Conservation (phyloP, 176 grass and related monocot species). For the Aechmea fasciata region DNA sequence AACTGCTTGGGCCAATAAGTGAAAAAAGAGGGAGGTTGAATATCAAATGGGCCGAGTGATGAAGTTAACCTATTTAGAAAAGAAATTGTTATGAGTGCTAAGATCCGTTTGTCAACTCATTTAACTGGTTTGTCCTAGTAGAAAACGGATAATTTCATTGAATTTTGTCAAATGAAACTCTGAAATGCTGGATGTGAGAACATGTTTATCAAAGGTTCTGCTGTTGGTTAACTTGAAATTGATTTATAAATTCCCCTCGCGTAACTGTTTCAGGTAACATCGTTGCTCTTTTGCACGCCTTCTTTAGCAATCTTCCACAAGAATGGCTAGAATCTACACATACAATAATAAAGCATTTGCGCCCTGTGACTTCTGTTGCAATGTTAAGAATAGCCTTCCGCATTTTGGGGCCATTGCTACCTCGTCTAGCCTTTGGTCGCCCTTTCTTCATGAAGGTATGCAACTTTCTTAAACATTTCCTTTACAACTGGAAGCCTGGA, state of each 20-base stretch:
- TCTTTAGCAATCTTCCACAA: conserved; percentile 97
- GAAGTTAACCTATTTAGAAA: no score
- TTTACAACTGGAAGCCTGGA: not conserved
- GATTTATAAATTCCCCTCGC: conserved; percentile 3
- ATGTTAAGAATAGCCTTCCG: conserved; percentile 96
- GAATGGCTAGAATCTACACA: conserved; percentile 97
- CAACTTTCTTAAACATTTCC: not conserved
- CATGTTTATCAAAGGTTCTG: no score
- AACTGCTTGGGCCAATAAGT: no score
- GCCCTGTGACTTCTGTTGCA: conserved; percentile 90
- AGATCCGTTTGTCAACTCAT: no score
- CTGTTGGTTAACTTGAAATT: not conserved
- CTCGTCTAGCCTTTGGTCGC: conserved; percentile 86
- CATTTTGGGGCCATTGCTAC: conserved; percentile 88
- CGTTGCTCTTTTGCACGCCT: conserved; percentile 81
- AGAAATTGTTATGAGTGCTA: no score
- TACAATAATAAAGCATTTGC: conserved; percentile 85
- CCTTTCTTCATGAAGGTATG: conserved; percentile 97
- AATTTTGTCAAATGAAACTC: not conserved
- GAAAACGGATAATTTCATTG: not conserved
- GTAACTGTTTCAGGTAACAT: conserved; percentile 62
- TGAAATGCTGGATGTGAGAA: no score
- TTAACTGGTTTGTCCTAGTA: no score
- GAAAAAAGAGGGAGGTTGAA: no score
- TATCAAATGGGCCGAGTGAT: no score